A percentile compares a stretch with the other conserved stretches of the same genome.
phyloP scores from a whole-genome alignment of 495 filamentous ascomycete species.

The Neurospora sp. region DNA sequence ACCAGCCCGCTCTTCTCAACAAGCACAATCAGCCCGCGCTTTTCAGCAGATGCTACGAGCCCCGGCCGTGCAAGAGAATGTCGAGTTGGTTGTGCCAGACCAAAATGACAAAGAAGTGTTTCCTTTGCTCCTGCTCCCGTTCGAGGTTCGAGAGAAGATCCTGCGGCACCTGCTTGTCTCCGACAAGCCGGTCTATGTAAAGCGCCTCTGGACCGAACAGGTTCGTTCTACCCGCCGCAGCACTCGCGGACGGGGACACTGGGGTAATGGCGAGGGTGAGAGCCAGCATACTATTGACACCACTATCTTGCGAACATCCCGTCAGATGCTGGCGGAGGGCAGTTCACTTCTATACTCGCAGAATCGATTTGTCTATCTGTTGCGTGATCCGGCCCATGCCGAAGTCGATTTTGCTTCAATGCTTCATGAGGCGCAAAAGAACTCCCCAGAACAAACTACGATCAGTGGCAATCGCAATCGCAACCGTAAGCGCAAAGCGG shows the following conservation, averaged over 20 bases:
- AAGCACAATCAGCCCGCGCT: neutral
- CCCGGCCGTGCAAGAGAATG: neutral
- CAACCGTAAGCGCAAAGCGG: neutral
- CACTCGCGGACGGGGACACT: neutral
- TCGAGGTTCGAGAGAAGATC: conserved; percentile 26
- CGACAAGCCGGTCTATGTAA: conserved; percentile 23
- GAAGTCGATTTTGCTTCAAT: neutral
- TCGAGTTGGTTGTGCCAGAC: neutral
- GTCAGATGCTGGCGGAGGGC: conserved; percentile 17
- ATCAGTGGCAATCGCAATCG: neutral
- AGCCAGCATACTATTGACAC: conserved; percentile 13
- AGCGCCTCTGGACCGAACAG: conserved; percentile 21
- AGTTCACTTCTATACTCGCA: conserved; percentile 27
- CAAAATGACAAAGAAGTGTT: no score
- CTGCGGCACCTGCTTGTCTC: conserved; percentile 23
- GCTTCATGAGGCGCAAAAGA: neutral
- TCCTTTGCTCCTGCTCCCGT: no score
- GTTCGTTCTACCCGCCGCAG: conserved; percentile 7
- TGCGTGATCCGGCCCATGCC: conserved; percentile 21
- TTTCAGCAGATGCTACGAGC: neutral
- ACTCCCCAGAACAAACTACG: neutral
- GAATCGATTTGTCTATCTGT: conserved; percentile 29
- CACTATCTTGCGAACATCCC: conserved; percentile 22
- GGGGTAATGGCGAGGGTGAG: neutral
- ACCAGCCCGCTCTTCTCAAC: neutral